phyloP scores from a whole-genome alignment of 345 rosid species.

The Eucalyptus viminalis region DNA sequence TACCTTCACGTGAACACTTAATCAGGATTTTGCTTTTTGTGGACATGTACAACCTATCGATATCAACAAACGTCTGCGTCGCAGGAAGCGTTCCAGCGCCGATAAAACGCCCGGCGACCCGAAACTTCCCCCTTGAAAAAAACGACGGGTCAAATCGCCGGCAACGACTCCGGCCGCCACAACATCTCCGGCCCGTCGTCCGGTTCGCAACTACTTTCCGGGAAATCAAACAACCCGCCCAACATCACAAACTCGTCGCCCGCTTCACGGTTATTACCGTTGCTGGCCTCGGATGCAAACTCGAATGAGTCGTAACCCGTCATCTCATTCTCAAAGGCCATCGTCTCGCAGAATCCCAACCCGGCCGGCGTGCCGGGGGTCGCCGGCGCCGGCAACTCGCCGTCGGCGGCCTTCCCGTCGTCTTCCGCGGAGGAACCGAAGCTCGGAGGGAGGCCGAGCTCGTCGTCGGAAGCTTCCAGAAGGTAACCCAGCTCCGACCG shows the following conservation, averaged over 20 bases:
- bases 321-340: constrained; percentile 29
- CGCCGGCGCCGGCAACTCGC: constrained; percentile 9
- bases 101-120: neutral
- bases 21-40: neutral
- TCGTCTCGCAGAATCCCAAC: constrained; percentile 7
- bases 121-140: neutral
- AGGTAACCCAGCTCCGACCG: constrained; percentile 61
- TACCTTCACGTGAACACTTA: neutral
- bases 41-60: neutral
- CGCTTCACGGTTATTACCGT: neutral
- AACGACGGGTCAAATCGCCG: constrained; percentile 10
- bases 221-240: constrained; percentile 46
- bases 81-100: neutral
- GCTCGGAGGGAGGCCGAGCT: constrained; percentile 68
- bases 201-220: constrained; percentile 19
- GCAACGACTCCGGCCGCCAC: constrained; percentile 51
- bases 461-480: constrained; percentile 73
- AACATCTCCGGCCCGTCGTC: constrained; percentile 19
- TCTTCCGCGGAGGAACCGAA: constrained; percentile 4
- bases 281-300: constrained; percentile 11
- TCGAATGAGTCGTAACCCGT: constrained; percentile 33
- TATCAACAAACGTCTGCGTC: neutral
- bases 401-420: constrained; percentile 5
- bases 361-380: constrained; percentile 10
- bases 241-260: constrained; percentile 36